phyloP scores from a whole-genome alignment of 345 rosid species.

The Syzygium jambos region DNA sequence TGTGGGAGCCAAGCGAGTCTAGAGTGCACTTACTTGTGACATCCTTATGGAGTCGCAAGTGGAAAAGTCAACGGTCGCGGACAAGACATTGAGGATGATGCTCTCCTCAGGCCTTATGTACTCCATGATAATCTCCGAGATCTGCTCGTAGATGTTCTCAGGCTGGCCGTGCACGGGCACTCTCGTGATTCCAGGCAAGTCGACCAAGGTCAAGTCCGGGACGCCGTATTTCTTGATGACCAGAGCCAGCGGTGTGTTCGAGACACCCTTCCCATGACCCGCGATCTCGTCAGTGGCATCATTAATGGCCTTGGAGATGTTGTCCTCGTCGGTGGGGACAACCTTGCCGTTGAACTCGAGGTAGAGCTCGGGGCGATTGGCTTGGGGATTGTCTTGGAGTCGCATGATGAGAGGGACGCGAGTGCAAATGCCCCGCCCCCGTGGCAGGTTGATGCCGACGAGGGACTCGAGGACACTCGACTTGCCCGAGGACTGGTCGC shows the following conservation, averaged over 20 bases:
- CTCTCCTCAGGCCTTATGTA: slow-evolving; percentile 36
- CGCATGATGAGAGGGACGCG: slow-evolving; percentile 49
- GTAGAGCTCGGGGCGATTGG: slow-evolving; percentile 17
- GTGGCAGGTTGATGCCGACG: not conserved
- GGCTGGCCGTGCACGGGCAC: slow-evolving; percentile 48
- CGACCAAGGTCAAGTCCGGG: slow-evolving; percentile 46
- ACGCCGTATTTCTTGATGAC: slow-evolving; percentile 34
- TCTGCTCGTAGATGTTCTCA: slow-evolving; percentile 36
- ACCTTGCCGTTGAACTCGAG: slow-evolving; percentile 19
- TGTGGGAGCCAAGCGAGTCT: too few relatives aligned
- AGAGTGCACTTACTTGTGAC: slow-evolving; percentile 11
- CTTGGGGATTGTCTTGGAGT: slow-evolving; percentile 15
- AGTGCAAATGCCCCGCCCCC: slow-evolving; percentile 37
- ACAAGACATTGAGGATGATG: slow-evolving; percentile 37
- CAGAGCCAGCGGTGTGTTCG: slow-evolving; percentile 25
- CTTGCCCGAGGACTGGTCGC: slow-evolving; percentile 48
- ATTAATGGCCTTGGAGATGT: slow-evolving; percentile 17
- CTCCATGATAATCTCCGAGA: slow-evolving; percentile 26
- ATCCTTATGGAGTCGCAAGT: slow-evolving; percentile 48
- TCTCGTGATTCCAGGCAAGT: slow-evolving; percentile 48
- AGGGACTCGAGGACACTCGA: slow-evolving; percentile 31
- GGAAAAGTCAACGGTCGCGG: slow-evolving; percentile 32
- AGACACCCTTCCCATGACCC: slow-evolving; percentile 31
- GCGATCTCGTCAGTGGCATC: slow-evolving; percentile 32
- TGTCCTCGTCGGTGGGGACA: slow-evolving; percentile 9